Evolutionary conservation across 257 asterid species (phyloP), one percentile per base, ranked within the genome.

Genomic region (Catharanthus roseus): DNA sequence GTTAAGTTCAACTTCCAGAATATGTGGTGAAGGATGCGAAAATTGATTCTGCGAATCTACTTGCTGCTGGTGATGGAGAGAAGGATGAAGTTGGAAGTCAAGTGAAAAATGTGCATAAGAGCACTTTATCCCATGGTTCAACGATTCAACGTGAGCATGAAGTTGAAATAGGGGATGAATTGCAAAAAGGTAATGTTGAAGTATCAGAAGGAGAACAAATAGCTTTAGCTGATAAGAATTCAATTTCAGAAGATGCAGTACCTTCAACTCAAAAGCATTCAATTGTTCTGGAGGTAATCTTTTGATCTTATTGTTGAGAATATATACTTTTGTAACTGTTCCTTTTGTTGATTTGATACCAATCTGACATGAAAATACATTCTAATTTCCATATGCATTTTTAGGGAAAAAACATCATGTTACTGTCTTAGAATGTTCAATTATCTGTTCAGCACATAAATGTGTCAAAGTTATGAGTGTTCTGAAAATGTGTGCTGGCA

Each of bases 251-350:
- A 49, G 77, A 60, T 44, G 76, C 29, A 53, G 51, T 44, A 53
- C 28, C 70, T 68, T 70, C 67, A 62, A 7, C 73, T 2, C 72
- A 44, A 67, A 85, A 80, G 70, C 81, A 85, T 74, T 84, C 86
- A 33, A 47, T 79, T 33, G 74, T 86, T 6, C 38, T 89, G 84
- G 80, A 85, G 92, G 96, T 83, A 57, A 67, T 64, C 36, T 68
- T 65, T 77, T 4, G 19, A 45, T 65, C 26, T 58, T 51, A 36
- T 11, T 18, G 10, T 62, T 62, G 47, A 34, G 28, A 62, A 34
- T 34, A 19, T 34, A 19, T 21, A 36, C 67, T 16, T 19, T 24
- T 31, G 21, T 28, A 60, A 39, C 63, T 11, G 65, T 31, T n/a
- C 24, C 42, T 29, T 4, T 58, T 61, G 67, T 10, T 11, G 1